These are phyloP conservation scores for Acanthochlamys bracteata DNA, from an alignment of 106 monocot genomes.

Conservation along the genomic window DNA sequence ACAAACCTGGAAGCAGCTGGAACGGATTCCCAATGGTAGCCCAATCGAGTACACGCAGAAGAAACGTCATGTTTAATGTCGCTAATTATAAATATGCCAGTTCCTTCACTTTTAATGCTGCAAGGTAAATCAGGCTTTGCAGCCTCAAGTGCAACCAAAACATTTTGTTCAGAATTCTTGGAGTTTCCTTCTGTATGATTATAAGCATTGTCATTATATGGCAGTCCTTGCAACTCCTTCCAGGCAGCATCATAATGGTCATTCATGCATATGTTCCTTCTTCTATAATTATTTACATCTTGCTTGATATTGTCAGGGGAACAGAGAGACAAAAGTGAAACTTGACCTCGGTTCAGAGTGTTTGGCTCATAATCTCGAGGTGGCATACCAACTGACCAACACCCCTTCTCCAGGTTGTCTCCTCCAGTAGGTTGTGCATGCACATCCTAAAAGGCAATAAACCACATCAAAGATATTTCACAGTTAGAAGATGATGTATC, in stretches of 20 bases:
- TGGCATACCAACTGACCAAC: slow-evolving; percentile 4
- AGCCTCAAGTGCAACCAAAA: not conserved
- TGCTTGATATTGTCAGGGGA: too few species aligned
- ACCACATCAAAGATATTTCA: not conserved
- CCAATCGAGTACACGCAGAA: not conserved
- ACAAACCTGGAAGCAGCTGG: not conserved
- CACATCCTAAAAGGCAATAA: not conserved
- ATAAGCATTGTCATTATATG: slow-evolving; percentile 1
- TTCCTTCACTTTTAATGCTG: too few species aligned
- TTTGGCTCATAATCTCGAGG: not conserved
- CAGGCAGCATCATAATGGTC: not conserved
- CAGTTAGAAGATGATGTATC: not conserved
- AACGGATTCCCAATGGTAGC: slow-evolving; percentile 1
- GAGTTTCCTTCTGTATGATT: not conserved
- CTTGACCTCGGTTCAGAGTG: slow-evolving; percentile 3
- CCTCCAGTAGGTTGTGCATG: slow-evolving; percentile 8
- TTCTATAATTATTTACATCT: too few species aligned
- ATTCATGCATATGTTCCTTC: too few species aligned
- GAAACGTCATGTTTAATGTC: not conserved
- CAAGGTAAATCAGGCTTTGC: slow-evolving; percentile 1
- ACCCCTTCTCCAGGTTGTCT: not conserved
- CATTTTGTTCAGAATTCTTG: not conserved
- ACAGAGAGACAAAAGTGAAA: slow-evolving; percentile 3
- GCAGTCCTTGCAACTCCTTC: slow-evolving; percentile 7
- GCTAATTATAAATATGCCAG: too few species aligned